phyloP scores from a whole-genome alignment of 306 rosid genomes.

The Trichosanthes truncata region DNA sequence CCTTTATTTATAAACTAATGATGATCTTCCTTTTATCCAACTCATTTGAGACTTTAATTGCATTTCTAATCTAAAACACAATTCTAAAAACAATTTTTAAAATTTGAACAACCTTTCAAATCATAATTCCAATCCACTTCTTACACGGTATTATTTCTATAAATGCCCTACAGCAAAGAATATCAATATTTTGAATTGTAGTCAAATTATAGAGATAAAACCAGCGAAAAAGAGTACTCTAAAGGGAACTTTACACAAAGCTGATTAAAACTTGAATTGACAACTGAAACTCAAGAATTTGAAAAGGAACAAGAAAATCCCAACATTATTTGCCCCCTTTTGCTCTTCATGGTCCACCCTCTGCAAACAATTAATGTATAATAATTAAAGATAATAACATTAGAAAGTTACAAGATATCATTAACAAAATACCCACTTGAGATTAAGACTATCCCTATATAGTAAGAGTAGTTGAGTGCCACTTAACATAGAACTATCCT shows the following conservation, averaged over 20 bases:
- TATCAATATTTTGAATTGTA: neutral
- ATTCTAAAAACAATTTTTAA: neutral
- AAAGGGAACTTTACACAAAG: slow-evolving; percentile 2
- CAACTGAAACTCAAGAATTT: neutral
- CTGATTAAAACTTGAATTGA: slow-evolving; percentile 5
- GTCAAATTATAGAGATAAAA: neutral
- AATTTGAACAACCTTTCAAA: neutral
- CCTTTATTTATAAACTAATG: no score
- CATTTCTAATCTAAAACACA: no score
- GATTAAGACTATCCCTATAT: neutral
- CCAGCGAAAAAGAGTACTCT: neutral
- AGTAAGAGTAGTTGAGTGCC: neutral
- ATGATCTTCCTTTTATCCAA: no score
- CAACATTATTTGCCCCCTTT: neutral
- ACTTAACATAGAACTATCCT: neutral
- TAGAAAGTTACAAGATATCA: neutral
- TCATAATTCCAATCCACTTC: neutral
- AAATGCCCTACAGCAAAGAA: neutral
- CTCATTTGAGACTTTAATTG: no score
- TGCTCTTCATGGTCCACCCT: neutral
- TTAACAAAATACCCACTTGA: neutral
- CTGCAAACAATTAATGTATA: neutral
- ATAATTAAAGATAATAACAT: neutral
- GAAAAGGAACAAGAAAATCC: neutral
- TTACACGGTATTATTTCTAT: neutral